Evolutionary conservation across 108 stramenopile genomes (phyloP).

Genomic region (Skeletonema menzelii): DNA sequence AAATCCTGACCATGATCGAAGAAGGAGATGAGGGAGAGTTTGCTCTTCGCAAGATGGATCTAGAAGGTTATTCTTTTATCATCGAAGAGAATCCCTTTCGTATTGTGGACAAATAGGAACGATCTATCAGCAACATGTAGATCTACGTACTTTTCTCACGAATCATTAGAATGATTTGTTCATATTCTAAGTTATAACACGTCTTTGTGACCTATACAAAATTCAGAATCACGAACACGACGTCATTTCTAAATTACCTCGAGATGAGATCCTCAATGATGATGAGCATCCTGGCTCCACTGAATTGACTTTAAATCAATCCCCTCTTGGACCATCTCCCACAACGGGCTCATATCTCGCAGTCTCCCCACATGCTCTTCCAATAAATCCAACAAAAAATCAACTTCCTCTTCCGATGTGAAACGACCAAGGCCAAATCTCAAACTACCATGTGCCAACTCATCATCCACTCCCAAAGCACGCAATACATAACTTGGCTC

Average conservation of each 20-base stretch:
- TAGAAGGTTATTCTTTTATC: slow-evolving; percentile 8
- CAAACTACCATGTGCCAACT: slow-evolving; percentile 96
- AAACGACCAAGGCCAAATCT: slow-evolving; percentile 98
- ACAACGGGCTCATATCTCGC: slow-evolving; percentile 98
- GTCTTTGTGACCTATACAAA: not conserved
- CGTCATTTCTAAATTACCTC: not conserved
- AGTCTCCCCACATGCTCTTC: slow-evolving; percentile 91
- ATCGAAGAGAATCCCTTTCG: slow-evolving; percentile 5
- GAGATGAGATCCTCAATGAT: slow-evolving; percentile 30
- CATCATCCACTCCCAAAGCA: slow-evolving; percentile 98
- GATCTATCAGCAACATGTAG: too few relatives aligned
- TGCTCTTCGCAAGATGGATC: slow-evolving; percentile 13
- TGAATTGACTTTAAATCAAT: slow-evolving; percentile 97
- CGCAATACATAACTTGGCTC: slow-evolving; percentile 99
- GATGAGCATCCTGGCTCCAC: slow-evolving; percentile 97
- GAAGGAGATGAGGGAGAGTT: slow-evolving; percentile 1
- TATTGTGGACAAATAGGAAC: not conserved
- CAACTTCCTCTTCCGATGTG: slow-evolving; percentile 96
- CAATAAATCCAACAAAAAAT: slow-evolving; percentile 93
- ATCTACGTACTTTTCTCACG: too few relatives aligned
- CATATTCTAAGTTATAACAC: not conserved
- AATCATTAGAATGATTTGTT: too few relatives aligned
- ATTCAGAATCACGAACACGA: not conserved
- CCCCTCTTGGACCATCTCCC: slow-evolving; percentile 99
- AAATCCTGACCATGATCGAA: not conserved